Percentiles rank a stretch among this genome's conserved stretches.
Conservation (phyloP, 2,329 filamentous ascomycete species). For the Talaromyces sp. region DNA sequence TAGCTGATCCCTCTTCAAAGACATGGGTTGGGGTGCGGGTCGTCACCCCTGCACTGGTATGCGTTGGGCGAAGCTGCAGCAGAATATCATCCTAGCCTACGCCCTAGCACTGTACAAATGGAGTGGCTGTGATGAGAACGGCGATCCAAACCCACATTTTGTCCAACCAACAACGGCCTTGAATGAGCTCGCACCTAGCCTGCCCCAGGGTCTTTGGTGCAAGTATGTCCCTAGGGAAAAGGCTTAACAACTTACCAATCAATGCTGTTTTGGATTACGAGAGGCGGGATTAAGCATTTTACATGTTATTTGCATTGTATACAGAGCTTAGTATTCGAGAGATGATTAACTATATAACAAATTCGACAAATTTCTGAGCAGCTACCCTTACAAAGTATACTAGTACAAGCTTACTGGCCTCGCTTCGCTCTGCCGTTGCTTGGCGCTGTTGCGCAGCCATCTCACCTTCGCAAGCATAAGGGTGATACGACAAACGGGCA, state of each 20-base stretch:
- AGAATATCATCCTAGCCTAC: slow-evolving; percentile 5
- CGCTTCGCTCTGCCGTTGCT: too few relatives aligned
- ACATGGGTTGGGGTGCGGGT: slow-evolving; percentile 5
- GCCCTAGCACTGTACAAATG: slow-evolving; percentile 5
- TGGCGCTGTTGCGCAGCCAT: too few relatives aligned
- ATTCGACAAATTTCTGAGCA: too few relatives aligned
- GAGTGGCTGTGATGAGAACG: slow-evolving; percentile 1
- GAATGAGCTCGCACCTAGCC: not conserved
- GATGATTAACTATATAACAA: too few relatives aligned
- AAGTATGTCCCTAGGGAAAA: slow-evolving; percentile 3
- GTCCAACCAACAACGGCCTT: not conserved
- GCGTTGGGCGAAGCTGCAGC: slow-evolving; percentile 7
- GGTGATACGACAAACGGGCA: too few relatives aligned
- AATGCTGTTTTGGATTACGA: not conserved
- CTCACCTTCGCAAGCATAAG: too few relatives aligned
- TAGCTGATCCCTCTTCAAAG: not conserved
- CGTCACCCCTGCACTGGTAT: slow-evolving; percentile 7
- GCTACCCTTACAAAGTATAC: too few relatives aligned
- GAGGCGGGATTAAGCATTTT: not conserved
- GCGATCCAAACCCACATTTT: not conserved
- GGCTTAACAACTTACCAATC: not conserved
- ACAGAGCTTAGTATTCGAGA: not conserved
- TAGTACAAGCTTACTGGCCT: too few relatives aligned
- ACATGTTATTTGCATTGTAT: not conserved
- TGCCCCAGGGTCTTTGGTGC: not conserved